Conservation (phyloP, 2,329 filamentous ascomycete genomes). For the Colletotrichum neosansevieriae region DNA sequence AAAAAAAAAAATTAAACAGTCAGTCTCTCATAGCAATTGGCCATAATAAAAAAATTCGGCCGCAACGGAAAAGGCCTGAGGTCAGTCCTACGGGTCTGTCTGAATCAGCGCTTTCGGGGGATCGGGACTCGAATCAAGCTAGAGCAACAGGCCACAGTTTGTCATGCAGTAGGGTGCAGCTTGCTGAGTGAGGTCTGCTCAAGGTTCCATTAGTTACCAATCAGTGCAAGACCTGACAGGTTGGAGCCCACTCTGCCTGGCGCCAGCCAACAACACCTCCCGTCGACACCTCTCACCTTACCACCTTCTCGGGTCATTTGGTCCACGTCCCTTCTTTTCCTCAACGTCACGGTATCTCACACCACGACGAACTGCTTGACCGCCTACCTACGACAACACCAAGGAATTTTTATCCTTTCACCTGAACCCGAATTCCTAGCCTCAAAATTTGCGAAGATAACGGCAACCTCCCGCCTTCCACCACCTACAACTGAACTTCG, state of each 20-base stretch:
- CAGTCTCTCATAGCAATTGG: slow-evolving; percentile 12
- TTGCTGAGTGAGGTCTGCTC: background rate
- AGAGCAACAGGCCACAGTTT: slow-evolving; percentile 8
- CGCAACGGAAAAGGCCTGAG: no score
- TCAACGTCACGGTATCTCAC: slow-evolving; percentile 33
- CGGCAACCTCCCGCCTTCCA: background rate
- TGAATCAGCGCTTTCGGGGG: slow-evolving; percentile 17
- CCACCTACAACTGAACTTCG: slow-evolving; percentile 21
- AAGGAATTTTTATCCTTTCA: slow-evolving; percentile 1
- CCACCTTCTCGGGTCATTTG: slow-evolving; percentile 31
- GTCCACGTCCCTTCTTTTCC: slow-evolving; percentile 37
- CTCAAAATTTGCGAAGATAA: background rate
- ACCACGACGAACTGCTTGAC: slow-evolving; percentile 20
- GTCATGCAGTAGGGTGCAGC: slow-evolving; percentile 4
- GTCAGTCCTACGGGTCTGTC: background rate
- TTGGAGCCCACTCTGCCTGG: slow-evolving; percentile 14
- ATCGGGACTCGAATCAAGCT: slow-evolving; percentile 14
- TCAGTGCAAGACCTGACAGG: slow-evolving; percentile 7
- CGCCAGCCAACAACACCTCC: background rate
- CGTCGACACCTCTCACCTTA: slow-evolving; percentile 31
- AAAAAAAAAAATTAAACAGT: slow-evolving; percentile 17
- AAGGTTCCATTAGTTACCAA: no score
- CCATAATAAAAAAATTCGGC: background rate
- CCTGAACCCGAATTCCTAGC: background rate
- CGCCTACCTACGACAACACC: slow-evolving; percentile 9